phyloP scores from a whole-genome alignment of 2,329 filamentous ascomycete species.

The Cladophialophora chaetospira region DNA sequence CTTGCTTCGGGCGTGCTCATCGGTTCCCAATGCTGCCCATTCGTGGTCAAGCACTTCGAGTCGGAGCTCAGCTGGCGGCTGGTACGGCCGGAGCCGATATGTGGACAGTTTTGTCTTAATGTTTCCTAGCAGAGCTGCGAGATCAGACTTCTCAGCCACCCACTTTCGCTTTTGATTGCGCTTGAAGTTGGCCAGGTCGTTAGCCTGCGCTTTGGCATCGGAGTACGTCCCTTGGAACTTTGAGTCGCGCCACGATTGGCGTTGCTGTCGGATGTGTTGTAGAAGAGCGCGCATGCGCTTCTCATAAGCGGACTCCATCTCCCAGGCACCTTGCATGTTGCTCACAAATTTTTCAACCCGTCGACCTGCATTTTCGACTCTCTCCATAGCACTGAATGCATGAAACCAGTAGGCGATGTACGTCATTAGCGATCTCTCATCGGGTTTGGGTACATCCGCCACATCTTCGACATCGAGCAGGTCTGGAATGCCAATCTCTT shows the following conservation, averaged over 20 bases:
- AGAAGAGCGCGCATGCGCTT: slow-evolving; percentile 83
- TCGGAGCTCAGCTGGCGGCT: slow-evolving; percentile 80
- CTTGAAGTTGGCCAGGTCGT: slow-evolving; percentile 85
- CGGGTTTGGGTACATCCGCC: slow-evolving; percentile 91
- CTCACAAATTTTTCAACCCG: slow-evolving; percentile 98
- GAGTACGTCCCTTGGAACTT: slow-evolving; percentile 88
- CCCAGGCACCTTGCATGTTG: slow-evolving; percentile 99
- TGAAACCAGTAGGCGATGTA: slow-evolving; percentile 99
- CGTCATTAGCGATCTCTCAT: slow-evolving; percentile 96
- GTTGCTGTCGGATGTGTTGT: slow-evolving; percentile 71
- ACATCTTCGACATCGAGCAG: slow-evolving; percentile 97
- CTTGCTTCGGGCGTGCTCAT: slow-evolving; percentile 86
- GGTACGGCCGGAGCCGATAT: slow-evolving; percentile 86
- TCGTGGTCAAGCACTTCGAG: slow-evolving; percentile 79
- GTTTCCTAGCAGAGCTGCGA: slow-evolving; percentile 89
- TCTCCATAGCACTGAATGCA: slow-evolving; percentile 98
- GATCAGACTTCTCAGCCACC: slow-evolving; percentile 96
- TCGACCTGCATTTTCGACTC: slow-evolving; percentile 94
- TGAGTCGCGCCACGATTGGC: slow-evolving; percentile 73
- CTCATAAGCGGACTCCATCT: slow-evolving; percentile 98
- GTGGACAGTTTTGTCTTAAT: slow-evolving; percentile 99
- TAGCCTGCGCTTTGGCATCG: slow-evolving; percentile 85
- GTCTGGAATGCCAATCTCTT: slow-evolving; percentile 95
- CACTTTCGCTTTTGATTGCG: slow-evolving; percentile 85
- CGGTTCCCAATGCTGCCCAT: slow-evolving; percentile 76